phyloP scores from a whole-genome alignment of 768 basidiomycete species.

The Leccinum truebloodii region DNA sequence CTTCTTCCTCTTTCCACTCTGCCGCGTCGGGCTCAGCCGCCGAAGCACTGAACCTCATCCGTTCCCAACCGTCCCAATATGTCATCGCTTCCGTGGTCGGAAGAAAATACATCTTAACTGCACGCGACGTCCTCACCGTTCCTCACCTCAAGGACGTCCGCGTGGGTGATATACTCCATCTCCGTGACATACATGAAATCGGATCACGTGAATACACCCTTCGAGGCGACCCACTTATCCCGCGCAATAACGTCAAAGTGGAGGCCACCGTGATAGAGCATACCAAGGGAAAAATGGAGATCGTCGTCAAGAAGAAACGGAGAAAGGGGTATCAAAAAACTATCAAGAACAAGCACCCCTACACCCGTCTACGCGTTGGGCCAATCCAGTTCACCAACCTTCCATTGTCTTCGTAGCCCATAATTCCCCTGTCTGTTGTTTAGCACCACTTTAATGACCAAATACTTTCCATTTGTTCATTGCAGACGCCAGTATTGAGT shows the following conservation, averaged over 20 bases:
- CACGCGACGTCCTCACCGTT: constrained; percentile 90
- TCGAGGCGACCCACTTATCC: constrained; percentile 73
- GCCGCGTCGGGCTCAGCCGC: constrained; percentile 42
- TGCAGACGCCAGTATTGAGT: not conserved
- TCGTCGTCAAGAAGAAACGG: constrained; percentile 94
- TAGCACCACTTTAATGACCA: constrained; percentile 7
- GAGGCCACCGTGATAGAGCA: constrained; percentile 96
- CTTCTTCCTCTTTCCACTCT: constrained; percentile 35
- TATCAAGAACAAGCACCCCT: constrained; percentile 90
- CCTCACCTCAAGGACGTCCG: constrained; percentile 83
- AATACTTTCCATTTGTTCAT: not conserved
- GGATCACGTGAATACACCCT: constrained; percentile 95
- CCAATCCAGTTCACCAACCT: constrained; percentile 57
- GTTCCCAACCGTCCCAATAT: constrained; percentile 91
- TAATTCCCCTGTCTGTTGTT: not conserved
- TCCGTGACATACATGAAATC: constrained; percentile 89
- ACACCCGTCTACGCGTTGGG: constrained; percentile 92
- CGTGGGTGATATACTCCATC: constrained; percentile 80
- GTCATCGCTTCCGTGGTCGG: constrained; percentile 87
- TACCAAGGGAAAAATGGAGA: constrained; percentile 92
- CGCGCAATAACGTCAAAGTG: constrained; percentile 65
- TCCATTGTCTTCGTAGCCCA: constrained; percentile 29
- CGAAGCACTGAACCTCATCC: constrained; percentile 76
- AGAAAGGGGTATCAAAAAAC: constrained; percentile 98
- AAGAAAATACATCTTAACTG: constrained; percentile 85